phyloP scores from a whole-genome alignment of 176 grass and related monocot species.

The Alloteropsis semialata region DNA sequence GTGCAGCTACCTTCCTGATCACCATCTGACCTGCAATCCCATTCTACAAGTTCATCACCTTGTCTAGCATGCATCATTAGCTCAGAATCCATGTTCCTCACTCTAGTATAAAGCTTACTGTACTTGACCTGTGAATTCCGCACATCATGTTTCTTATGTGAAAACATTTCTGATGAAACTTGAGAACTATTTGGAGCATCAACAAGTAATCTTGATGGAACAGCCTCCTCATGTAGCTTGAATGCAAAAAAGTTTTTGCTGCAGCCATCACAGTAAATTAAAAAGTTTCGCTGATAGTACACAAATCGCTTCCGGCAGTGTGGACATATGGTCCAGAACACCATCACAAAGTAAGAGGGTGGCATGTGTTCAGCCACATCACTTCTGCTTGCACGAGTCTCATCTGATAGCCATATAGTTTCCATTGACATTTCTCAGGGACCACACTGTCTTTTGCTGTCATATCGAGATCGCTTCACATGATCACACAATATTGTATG shows the following conservation, averaged over 20 bases:
- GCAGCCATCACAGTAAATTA: neutral
- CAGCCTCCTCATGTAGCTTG: constrained; percentile 25
- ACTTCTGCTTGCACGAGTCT: constrained; percentile 18
- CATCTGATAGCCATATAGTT: neutral
- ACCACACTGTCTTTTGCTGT: constrained; percentile 41
- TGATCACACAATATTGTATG: constrained; percentile 42
- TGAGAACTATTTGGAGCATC: neutral
- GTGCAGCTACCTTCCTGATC: neutral
- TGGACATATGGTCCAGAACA: constrained; percentile 29
- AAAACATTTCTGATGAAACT: neutral
- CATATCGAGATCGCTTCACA: constrained; percentile 46
- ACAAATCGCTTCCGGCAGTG: constrained; percentile 25
- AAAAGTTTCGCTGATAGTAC: constrained; percentile 29
- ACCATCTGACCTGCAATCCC: neutral
- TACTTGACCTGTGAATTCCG: neutral
- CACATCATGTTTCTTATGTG: constrained; percentile 10
- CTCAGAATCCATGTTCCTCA: neutral
- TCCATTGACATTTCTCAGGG: no score
- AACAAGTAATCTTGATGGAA: constrained; percentile 17
- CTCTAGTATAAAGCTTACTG: neutral
- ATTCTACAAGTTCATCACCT: neutral
- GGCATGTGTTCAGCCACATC: neutral
- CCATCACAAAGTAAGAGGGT: neutral
- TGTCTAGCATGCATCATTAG: neutral
- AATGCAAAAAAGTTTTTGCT: constrained; percentile 35